Conservation (phyloP, 2,329 filamentous ascomycete genomes). For the Fusarium guadeloupense region DNA sequence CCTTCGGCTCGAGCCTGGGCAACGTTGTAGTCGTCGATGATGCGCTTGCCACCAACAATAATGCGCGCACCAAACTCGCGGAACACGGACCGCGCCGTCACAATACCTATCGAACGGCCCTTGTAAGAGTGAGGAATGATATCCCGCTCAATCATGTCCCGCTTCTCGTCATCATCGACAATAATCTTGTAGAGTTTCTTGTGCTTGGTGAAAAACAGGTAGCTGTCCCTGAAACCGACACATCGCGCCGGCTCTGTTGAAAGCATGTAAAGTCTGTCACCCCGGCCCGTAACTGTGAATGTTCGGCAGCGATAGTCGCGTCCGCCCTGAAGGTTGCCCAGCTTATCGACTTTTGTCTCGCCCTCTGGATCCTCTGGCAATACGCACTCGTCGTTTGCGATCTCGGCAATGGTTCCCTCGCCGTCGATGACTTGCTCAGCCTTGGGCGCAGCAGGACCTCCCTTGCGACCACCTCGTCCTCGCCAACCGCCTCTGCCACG, state of each 20-base stretch:
- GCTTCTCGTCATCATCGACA: slow-evolving; percentile 96
- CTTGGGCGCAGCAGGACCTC: slow-evolving; percentile 77
- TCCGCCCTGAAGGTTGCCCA: slow-evolving; percentile 81
- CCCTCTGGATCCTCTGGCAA: slow-evolving; percentile 88
- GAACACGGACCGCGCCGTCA: slow-evolving; percentile 95
- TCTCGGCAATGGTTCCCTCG: slow-evolving; percentile 90
- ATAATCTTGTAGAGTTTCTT: slow-evolving; percentile 97
- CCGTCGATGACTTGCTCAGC: slow-evolving; percentile 90
- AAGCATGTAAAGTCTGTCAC: slow-evolving; percentile 93
- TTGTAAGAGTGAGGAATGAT: slow-evolving; percentile 99
- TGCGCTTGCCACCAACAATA: slow-evolving; percentile 85
- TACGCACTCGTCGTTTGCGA: slow-evolving; percentile 90
- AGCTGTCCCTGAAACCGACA: slow-evolving; percentile 96
- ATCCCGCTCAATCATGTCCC: slow-evolving; percentile 92
- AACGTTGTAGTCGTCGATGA: slow-evolving; percentile 91
- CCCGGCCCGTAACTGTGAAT: slow-evolving; percentile 87
- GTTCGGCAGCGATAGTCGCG: slow-evolving; percentile 95
- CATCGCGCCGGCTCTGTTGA: slow-evolving; percentile 97
- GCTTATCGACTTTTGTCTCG: slow-evolving; percentile 91
- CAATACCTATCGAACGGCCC: slow-evolving; percentile 94
- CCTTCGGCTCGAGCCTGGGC: slow-evolving; percentile 78
- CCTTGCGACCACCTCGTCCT: slow-evolving; percentile 70
- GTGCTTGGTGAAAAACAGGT: slow-evolving; percentile 99
- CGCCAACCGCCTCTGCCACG: slow-evolving; percentile 77
- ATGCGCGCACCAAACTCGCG: slow-evolving; percentile 96